A percentile compares a stretch with the other conserved stretches of the same genome.
Evolutionary conservation across 371 early-diverging fungal genomes (phyloP).

Genomic region (Lichtheimia corymbifera): DNA sequence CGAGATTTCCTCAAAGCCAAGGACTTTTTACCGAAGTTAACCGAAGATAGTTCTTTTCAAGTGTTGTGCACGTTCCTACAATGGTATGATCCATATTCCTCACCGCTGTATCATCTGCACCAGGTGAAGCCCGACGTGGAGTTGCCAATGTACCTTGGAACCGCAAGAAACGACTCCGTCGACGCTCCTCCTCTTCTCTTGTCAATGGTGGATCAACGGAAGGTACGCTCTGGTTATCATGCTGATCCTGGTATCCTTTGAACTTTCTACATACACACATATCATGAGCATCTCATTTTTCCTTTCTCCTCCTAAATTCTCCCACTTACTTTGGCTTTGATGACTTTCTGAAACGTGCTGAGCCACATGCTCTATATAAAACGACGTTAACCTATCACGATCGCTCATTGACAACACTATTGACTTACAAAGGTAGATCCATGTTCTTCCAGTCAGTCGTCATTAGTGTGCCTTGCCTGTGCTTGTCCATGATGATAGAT

Average conservation of each 20-base stretch:
- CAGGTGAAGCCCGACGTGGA: neutral
- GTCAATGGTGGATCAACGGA: too few relatives aligned
- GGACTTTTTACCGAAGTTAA: constrained; percentile 74
- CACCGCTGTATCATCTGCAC: constrained; percentile 47
- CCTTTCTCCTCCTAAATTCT: neutral
- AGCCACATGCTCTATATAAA: constrained; percentile 9
- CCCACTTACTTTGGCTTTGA: neutral
- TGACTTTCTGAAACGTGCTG: constrained; percentile 4
- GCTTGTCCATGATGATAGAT: constrained; percentile 56
- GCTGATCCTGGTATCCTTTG: too few relatives aligned
- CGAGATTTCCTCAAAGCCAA: neutral
- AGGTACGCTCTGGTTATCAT: too few relatives aligned
- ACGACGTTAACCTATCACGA: neutral
- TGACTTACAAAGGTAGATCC: constrained; percentile 49
- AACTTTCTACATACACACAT: too few relatives aligned
- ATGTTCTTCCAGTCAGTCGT: constrained; percentile 69
- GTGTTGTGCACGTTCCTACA: constrained; percentile 79
- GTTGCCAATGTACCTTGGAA: neutral
- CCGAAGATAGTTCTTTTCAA: constrained; percentile 90
- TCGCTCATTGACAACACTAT: neutral
- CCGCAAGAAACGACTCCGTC: neutral
- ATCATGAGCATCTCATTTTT: neutral
- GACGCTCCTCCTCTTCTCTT: neutral
- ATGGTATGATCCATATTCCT: constrained; percentile 63
- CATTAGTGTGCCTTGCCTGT: constrained; percentile 50